Evolutionary conservation across 2,329 filamentous ascomycete species (phyloP), one percentile per base, ranked within the genome.

Genomic region (Apiospora phragmitis): DNA sequence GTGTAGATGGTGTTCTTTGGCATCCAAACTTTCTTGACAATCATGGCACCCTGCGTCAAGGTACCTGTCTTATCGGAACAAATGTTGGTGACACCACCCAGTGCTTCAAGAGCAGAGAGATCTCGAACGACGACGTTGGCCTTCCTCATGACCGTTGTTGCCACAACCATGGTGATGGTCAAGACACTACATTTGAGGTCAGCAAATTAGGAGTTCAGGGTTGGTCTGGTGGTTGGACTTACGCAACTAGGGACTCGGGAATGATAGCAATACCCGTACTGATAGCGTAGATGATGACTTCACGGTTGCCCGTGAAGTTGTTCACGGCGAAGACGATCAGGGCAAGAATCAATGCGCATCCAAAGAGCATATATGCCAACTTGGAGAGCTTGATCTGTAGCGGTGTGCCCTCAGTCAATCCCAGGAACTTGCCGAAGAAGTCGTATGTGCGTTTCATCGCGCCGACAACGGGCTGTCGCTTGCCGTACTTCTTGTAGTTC

Each of bases 361-460:
- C 90, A 77, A 95, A 94, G 2, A 96, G 88, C 9, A 93, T 83
- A 70, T 94, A 91, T 14, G 93, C 93, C 71, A 96, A 86, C 75
- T 93, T 92, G 71, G 92, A 92, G 68, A 96, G 84, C 81, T 93
- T 94, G 73, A 91, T 89, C 81, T 95, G 93, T 67, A 96, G 84
- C 3, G 93, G 93, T 2, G 93, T 96, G 41, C 93, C 93, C 71
- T 91, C 86, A 4, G 85, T 87, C 35, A 89, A 77, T 67, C 87
- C 90, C 69, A 92, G 85, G 75, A 91, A 90, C 79, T 89, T 88
- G 74, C 87, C 87, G 62, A 86, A 74, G 24, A 84, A 80, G 74
- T 87, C 84, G 70, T 85, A 86, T 41, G 81, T 80, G 67, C 86
- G 85, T 77, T 83, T 86, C 4, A 80, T 72, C 38, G 85, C 77